These are phyloP conservation scores for Metroxylon sagu DNA, from an alignment of 176 grass and related monocot genomes.

Conservation along the genomic window DNA sequence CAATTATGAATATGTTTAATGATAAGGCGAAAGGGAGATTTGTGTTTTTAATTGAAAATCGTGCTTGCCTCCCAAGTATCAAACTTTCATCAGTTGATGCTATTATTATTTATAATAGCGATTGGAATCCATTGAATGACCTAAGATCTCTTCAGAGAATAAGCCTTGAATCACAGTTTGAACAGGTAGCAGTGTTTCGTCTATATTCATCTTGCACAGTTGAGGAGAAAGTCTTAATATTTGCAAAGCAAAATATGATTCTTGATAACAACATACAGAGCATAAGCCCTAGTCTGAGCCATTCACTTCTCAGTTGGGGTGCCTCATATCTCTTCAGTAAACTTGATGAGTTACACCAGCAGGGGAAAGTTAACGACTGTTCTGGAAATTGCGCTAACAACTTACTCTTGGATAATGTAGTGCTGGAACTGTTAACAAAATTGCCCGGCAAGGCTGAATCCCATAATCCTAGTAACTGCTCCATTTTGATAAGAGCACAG, in stretches of 20 bases:
- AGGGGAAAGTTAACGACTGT: slow-evolving; percentile 18
- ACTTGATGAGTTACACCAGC: slow-evolving; percentile 51
- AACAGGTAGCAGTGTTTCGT: slow-evolving; percentile 55
- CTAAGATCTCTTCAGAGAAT: slow-evolving; percentile 59
- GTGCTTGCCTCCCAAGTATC: slow-evolving; percentile 72
- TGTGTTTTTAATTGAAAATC: slow-evolving; percentile 79
- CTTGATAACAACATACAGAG: slow-evolving; percentile 60
- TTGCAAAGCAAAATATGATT: slow-evolving; percentile 62
- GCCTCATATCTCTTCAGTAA: slow-evolving; percentile 50
- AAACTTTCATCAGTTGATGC: slow-evolving; percentile 81
- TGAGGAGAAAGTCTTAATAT: slow-evolving; percentile 75
- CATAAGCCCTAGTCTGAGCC: slow-evolving; percentile 52
- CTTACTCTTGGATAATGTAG: slow-evolving; percentile 37
- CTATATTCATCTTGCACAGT: slow-evolving; percentile 70
- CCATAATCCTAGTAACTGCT: slow-evolving; percentile 12
- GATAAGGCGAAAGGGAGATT: slow-evolving; percentile 70
- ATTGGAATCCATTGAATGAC: slow-evolving; percentile 92
- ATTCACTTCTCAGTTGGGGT: slow-evolving; percentile 89
- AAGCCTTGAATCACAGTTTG: slow-evolving; percentile 54
- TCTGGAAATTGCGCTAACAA: slow-evolving; percentile 21
- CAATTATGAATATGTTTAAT: slow-evolving; percentile 76
- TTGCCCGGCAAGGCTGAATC: slow-evolving; percentile 30
- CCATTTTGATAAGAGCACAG: slow-evolving; percentile 40
- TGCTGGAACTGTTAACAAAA: slow-evolving; percentile 34
- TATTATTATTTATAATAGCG: slow-evolving; percentile 74